Percentiles rank a stretch among this genome's conserved stretches.
These are phyloP conservation scores for Vitis hybrid DNA, from an alignment of 177 flowering plant genomes.

Conservation along the genomic window DNA sequence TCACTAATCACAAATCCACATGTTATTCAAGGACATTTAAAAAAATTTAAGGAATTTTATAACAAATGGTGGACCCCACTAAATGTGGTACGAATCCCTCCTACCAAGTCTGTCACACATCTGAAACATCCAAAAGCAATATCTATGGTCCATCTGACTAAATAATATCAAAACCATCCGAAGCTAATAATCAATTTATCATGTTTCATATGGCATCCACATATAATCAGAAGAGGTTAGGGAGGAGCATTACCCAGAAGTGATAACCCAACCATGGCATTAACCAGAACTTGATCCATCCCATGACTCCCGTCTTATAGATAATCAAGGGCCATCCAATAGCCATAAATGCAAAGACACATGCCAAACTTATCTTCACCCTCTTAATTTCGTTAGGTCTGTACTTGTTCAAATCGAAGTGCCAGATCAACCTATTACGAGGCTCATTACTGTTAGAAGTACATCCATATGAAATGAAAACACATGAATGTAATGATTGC, in stretches of 20 bases:
- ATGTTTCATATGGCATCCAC: too few relatives aligned
- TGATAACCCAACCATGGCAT: slow-evolving; percentile 98
- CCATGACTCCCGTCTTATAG: slow-evolving; percentile 66
- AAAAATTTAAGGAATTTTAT: too few relatives aligned
- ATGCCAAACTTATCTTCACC: slow-evolving; percentile 90
- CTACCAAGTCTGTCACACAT: too few relatives aligned
- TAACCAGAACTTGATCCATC: slow-evolving; percentile 95
- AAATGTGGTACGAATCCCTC: too few relatives aligned
- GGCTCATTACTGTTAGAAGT: slow-evolving; percentile 2
- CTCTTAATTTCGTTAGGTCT: slow-evolving; percentile 75
- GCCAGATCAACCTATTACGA: slow-evolving; percentile 65
- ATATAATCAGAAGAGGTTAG: neutral
- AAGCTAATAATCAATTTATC: too few relatives aligned
- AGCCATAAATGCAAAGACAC: slow-evolving; percentile 82
- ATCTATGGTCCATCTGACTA: too few relatives aligned
- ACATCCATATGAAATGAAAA: neutral
- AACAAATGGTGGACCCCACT: too few relatives aligned
- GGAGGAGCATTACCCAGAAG: slow-evolving; percentile 74
- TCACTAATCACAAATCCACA: too few relatives aligned
- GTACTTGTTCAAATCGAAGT: slow-evolving; percentile 80
- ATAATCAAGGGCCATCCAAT: slow-evolving; percentile 90
- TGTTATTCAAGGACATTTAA: too few relatives aligned
- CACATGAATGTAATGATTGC: neutral
- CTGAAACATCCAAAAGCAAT: too few relatives aligned
- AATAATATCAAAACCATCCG: too few relatives aligned